Evolutionary conservation across 768 basidiomycete species (phyloP).

Genomic region (Mycena venus): DNA sequence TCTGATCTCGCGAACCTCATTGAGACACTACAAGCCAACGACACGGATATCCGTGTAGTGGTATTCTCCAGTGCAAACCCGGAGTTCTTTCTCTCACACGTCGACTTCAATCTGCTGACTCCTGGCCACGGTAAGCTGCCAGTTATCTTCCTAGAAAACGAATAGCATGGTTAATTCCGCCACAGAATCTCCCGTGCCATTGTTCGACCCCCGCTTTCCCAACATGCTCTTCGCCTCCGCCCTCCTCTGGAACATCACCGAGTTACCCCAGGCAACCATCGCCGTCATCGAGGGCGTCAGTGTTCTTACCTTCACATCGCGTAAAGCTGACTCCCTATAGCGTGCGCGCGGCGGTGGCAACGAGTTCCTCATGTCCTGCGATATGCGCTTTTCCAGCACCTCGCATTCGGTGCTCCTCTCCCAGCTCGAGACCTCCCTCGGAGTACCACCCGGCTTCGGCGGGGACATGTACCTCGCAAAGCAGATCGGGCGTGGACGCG

Average conservation of each 20-base stretch:
- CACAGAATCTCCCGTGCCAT: slow-evolving; percentile 5
- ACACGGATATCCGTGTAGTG: neutral
- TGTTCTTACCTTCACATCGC: neutral
- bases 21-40: neutral
- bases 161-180: neutral
- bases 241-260: slow-evolving; percentile 16
- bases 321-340: neutral
- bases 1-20: neutral
- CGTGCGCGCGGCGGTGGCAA: neutral
- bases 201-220: neutral
- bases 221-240: slow-evolving; percentile 3
- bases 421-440: slow-evolving; percentile 4
- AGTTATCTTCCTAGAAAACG: neutral
- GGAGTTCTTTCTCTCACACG: neutral
- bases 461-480: neutral
- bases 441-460: neutral
- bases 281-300: slow-evolving; percentile 18
- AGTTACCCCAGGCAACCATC: slow-evolving; percentile 21
- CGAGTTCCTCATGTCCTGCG: neutral
- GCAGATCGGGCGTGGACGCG: neutral
- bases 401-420: neutral
- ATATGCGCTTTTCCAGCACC: neutral
- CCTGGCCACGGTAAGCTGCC: neutral
- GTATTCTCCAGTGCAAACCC: neutral
- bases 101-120: neutral